These are phyloP conservation scores for Aspergillus affinis DNA, from an alignment of 495 filamentous ascomycete species.

Conservation along the genomic window DNA sequence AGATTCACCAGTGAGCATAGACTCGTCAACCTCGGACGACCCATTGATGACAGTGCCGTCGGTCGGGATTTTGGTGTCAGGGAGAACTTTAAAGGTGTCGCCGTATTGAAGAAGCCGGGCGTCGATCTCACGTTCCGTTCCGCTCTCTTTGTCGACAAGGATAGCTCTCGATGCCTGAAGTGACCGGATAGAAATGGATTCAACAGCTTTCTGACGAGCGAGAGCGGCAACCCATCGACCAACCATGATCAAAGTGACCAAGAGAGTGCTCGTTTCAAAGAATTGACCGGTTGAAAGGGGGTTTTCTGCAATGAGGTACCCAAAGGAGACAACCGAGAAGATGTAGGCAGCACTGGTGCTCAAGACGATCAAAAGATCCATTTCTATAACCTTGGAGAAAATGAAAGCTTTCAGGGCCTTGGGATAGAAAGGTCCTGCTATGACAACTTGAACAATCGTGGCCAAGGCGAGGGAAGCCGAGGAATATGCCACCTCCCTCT, in stretches of 20 bases:
- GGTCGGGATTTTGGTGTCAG: slow-evolving; percentile 62
- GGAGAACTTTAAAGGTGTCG: slow-evolving; percentile 64
- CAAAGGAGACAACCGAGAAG: slow-evolving; percentile 71
- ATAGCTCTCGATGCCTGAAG: slow-evolving; percentile 48
- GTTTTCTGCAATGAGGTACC: slow-evolving; percentile 42
- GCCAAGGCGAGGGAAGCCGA: slow-evolving; percentile 63
- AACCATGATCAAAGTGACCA: slow-evolving; percentile 73
- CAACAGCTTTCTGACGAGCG: slow-evolving; percentile 63
- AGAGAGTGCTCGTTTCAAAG: slow-evolving; percentile 76
- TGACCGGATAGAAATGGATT: slow-evolving; percentile 64
- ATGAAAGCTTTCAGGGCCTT: slow-evolving; percentile 62
- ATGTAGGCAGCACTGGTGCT: slow-evolving; percentile 75
- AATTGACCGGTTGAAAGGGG: slow-evolving; percentile 61
- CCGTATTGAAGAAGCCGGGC: slow-evolving; percentile 69
- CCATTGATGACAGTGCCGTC: slow-evolving; percentile 68
- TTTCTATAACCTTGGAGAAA: slow-evolving; percentile 65
- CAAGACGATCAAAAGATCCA: slow-evolving; percentile 74
- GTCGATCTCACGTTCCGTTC: slow-evolving; percentile 56
- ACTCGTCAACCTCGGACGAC: slow-evolving; percentile 70
- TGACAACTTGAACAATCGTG: slow-evolving; percentile 62
- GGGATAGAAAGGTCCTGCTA: slow-evolving; percentile 68
- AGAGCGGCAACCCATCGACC: slow-evolving; percentile 63
- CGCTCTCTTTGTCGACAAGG: slow-evolving; percentile 21
- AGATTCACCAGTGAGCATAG: slow-evolving; percentile 73
- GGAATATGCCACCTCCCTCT: slow-evolving; percentile 46